A percentile compares a stretch with the other conserved stretches of the same genome.
Conservation (phyloP, 768 basidiomycete genomes). For the Tylopilus felleus region DNA sequence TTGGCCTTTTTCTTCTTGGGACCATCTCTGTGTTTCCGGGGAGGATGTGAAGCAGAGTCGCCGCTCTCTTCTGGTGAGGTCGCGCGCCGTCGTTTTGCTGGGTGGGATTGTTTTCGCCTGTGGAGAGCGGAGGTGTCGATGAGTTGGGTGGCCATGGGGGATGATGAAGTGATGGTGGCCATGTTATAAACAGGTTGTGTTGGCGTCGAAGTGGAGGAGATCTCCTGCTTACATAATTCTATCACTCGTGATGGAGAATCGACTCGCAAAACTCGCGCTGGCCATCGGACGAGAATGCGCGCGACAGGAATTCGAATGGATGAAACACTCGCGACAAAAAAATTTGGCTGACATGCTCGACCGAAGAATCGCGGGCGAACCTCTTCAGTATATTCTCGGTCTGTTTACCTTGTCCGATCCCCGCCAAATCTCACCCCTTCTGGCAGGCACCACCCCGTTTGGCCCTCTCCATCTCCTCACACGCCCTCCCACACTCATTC, state of each 20-base stretch:
- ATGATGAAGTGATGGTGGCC: no score
- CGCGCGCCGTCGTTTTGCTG: slow-evolving; percentile 58
- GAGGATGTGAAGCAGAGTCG: slow-evolving; percentile 40
- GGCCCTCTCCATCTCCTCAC: slow-evolving; percentile 73
- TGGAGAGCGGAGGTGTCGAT: background rate
- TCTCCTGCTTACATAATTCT: background rate
- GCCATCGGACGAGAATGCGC: slow-evolving; percentile 36
- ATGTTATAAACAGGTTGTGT: no score
- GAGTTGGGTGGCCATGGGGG: background rate
- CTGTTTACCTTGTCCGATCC: slow-evolving; percentile 39
- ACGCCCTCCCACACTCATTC: slow-evolving; percentile 84
- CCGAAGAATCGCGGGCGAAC: slow-evolving; percentile 66
- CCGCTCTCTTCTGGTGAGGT: slow-evolving; percentile 56
- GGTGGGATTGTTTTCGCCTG: slow-evolving; percentile 10
- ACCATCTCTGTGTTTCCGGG: slow-evolving; percentile 62
- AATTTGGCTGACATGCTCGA: slow-evolving; percentile 41
- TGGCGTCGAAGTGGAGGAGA: no score
- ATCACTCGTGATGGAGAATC: slow-evolving; percentile 4
- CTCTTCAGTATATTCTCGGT: slow-evolving; percentile 91
- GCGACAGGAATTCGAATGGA: slow-evolving; percentile 48
- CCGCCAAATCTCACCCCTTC: background rate
- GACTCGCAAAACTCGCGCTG: slow-evolving; percentile 30
- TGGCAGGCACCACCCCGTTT: slow-evolving; percentile 81
- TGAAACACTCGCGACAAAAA: slow-evolving; percentile 29
- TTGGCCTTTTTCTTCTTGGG: slow-evolving; percentile 95